Conservation (phyloP, 257 asterid genomes). For the Eustoma russellianum region DNA sequence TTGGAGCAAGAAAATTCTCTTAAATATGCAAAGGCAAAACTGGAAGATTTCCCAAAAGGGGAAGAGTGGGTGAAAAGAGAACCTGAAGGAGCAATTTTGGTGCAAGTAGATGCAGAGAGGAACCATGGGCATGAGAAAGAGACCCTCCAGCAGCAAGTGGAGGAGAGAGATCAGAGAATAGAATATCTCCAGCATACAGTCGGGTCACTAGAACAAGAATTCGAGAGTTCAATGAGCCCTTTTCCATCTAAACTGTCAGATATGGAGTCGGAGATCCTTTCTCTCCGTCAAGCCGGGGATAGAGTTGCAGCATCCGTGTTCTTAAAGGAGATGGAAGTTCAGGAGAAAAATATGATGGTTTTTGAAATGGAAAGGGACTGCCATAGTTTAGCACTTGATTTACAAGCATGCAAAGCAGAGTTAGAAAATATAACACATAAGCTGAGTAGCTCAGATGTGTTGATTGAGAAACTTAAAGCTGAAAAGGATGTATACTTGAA, state of each 20-base stretch:
- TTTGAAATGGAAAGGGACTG: slow-evolving; percentile 37
- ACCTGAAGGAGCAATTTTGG: slow-evolving; percentile 28
- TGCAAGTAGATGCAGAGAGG: slow-evolving; percentile 25
- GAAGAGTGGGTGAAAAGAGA: slow-evolving; percentile 25
- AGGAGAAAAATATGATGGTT: slow-evolving; percentile 12
- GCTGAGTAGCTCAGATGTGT: slow-evolving; percentile 18
- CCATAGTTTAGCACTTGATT: slow-evolving; percentile 21
- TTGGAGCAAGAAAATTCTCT: neutral
- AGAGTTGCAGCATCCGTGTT: slow-evolving; percentile 33
- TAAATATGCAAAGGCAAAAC: no score
- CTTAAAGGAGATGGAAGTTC: slow-evolving; percentile 24
- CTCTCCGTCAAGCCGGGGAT: slow-evolving; percentile 52
- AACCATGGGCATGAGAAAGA: no score
- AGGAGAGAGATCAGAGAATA: slow-evolving; percentile 59
- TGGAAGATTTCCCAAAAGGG: no score
- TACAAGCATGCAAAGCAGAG: slow-evolving; percentile 25
- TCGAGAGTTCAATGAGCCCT: slow-evolving; percentile 47
- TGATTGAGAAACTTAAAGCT: no score
- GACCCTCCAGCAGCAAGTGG: slow-evolving; percentile 46
- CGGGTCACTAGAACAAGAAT: slow-evolving; percentile 59
- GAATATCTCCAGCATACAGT: slow-evolving; percentile 64
- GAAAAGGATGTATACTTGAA: no score
- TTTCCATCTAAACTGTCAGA: slow-evolving; percentile 45
- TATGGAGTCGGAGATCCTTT: slow-evolving; percentile 50
- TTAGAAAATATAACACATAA: slow-evolving; percentile 12